A percentile compares a stretch with the other conserved stretches of the same genome.
Evolutionary conservation across 2,329 filamentous ascomycete species (phyloP).

Genomic region (Westerdykella ornata): DNA sequence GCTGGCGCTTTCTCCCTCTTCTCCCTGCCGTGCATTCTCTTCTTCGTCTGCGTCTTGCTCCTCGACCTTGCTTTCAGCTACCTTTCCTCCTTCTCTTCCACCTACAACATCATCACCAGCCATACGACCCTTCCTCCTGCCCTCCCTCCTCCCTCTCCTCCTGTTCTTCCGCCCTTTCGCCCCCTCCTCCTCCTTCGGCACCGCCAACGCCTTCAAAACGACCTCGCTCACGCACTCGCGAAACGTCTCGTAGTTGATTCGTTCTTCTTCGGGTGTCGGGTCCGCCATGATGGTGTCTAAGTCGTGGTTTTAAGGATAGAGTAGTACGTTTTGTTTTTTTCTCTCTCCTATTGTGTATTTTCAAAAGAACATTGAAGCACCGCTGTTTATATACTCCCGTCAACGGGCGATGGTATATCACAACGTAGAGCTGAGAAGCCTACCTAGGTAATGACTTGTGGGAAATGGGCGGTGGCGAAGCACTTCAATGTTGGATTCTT

Average conservation of each 20-base stretch:
- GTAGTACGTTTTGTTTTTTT: too few relatives aligned
- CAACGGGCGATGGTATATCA: too few relatives aligned
- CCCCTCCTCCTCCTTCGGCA: slow-evolving; percentile 39
- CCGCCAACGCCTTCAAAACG: slow-evolving; percentile 56
- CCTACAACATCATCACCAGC: slow-evolving; percentile 8
- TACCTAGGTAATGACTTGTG: too few relatives aligned
- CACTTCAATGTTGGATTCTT: too few relatives aligned
- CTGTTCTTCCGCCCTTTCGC: slow-evolving; percentile 41
- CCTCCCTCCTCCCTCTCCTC: slow-evolving; percentile 37
- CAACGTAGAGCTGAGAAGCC: too few relatives aligned
- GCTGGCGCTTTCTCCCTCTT: slow-evolving; percentile 11
- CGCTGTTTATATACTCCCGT: too few relatives aligned
- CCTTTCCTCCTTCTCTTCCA: slow-evolving; percentile 13
- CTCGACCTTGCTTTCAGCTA: slow-evolving; percentile 10
- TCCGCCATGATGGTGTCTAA: too few relatives aligned
- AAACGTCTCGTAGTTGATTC: slow-evolving; percentile 60
- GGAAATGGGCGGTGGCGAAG: too few relatives aligned
- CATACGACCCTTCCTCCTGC: slow-evolving; percentile 5
- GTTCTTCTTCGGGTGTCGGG: slow-evolving; percentile 32
- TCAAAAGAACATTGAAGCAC: too few relatives aligned
- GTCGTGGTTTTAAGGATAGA: neutral
- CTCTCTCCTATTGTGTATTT: too few relatives aligned
- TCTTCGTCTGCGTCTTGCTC: neutral
- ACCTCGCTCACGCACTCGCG: slow-evolving; percentile 66
- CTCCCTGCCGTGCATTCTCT: neutral